phyloP scores from a whole-genome alignment of 768 basidiomycete genomes.

The Russula sp. region DNA sequence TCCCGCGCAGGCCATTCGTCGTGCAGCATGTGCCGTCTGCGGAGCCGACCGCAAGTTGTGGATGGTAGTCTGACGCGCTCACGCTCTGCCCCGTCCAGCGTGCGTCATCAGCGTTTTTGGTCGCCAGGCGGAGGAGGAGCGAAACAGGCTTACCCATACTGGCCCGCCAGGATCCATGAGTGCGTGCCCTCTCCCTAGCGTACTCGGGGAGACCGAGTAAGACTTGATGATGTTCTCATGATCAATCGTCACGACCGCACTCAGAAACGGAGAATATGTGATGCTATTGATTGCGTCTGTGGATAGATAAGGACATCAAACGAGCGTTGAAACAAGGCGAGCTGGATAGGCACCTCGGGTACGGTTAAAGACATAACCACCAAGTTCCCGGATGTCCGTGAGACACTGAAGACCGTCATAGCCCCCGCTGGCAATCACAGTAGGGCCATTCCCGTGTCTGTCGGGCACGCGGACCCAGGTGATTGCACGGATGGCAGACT shows the following conservation, averaged over 20 bases:
- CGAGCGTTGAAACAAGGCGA: constrained; percentile 1
- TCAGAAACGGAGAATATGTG: constrained; percentile 59
- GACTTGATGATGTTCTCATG: constrained; percentile 77
- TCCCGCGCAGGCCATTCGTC: constrained; percentile 62
- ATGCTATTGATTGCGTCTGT: constrained; percentile 68
- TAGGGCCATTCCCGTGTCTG: constrained; percentile 51
- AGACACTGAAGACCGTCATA: constrained; percentile 75
- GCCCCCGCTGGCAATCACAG: constrained; percentile 67
- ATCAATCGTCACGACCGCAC: constrained; percentile 72
- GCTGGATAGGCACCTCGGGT: constrained; percentile 55
- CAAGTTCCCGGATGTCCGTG: constrained; percentile 69
- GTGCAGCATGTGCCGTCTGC: constrained; percentile 80
- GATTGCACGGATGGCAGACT: constrained; percentile 72
- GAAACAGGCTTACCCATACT: constrained; percentile 60
- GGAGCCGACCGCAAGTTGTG: constrained; percentile 74
- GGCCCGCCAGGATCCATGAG: constrained; percentile 73
- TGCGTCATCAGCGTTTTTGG: not conserved
- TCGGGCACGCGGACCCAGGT: constrained; percentile 70
- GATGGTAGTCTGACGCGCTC: constrained; percentile 76
- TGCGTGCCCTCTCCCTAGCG: constrained; percentile 67
- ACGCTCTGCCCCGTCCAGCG: constrained; percentile 45
- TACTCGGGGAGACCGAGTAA: constrained; percentile 63
- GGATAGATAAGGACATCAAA: not conserved
- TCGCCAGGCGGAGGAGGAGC: not conserved
- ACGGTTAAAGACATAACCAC: constrained; percentile 64